phyloP scores from a whole-genome alignment of 257 asterid genomes.

The Nicotiana attenuata region DNA sequence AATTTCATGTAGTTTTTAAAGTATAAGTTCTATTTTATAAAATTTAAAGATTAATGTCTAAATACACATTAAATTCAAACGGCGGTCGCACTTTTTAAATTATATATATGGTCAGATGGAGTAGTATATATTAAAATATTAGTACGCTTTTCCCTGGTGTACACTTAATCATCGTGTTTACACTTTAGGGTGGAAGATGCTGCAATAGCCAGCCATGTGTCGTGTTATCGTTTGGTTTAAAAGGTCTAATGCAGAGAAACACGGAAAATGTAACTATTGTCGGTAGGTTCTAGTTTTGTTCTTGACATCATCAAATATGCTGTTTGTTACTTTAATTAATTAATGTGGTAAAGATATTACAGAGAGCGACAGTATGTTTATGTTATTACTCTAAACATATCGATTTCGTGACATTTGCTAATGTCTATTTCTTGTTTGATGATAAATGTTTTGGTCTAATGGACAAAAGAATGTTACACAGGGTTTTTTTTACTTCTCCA shows the following conservation, averaged over 20 bases:
- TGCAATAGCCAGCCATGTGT: neutral
- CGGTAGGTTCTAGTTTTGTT: no score
- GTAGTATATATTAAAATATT: no score
- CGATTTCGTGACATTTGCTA: neutral
- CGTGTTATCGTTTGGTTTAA: neutral
- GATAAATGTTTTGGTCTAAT: neutral
- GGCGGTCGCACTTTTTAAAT: no score
- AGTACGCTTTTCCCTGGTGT: neutral
- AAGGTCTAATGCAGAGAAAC: neutral
- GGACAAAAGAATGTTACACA: neutral
- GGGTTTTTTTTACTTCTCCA: no score
- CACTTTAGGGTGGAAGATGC: neutral
- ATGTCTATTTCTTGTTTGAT: neutral
- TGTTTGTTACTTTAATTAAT: neutral
- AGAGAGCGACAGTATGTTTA: neutral
- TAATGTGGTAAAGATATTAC: neutral
- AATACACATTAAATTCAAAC: no score
- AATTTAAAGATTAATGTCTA: no score
- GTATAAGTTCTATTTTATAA: no score
- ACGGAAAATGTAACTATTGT: no score
- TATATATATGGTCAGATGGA: no score
- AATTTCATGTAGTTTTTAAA: neutral
- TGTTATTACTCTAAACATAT: no score
- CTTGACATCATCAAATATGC: neutral
- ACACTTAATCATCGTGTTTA: neutral